Conservation (phyloP, 306 rosid genomes). For the Citrullus colocynthis region DNA sequence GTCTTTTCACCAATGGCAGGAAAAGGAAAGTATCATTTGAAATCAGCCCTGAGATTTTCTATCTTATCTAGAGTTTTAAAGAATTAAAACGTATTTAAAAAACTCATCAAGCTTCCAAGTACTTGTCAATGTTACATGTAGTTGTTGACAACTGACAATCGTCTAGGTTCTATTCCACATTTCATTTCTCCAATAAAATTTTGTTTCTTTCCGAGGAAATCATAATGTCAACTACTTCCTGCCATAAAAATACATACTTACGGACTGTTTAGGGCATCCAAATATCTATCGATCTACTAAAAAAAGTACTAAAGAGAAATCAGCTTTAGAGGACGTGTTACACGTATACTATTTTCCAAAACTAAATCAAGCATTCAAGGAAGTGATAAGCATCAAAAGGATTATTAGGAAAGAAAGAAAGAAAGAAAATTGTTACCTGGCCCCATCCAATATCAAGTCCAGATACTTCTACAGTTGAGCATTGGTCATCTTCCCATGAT, state of each 20-base stretch:
- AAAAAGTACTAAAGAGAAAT: background rate
- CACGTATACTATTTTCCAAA: background rate
- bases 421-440: conserved; percentile 43
- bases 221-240: background rate
- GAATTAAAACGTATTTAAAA: background rate
- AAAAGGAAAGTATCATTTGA: background rate
- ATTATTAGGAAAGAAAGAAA: background rate
- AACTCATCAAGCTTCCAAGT: background rate
- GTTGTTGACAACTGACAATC: background rate
- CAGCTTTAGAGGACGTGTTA: background rate
- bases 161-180: background rate
- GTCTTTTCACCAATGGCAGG: background rate
- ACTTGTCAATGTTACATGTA: background rate
- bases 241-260: background rate
- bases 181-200: background rate
- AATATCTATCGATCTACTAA: background rate
- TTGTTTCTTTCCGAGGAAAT: background rate
- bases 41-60: background rate
- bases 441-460: conserved; percentile 99
- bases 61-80: background rate
- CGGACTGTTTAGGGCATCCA: background rate
- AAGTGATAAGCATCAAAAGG: conserved; percentile 3
- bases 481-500: conserved; percentile 43
- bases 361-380: conserved; percentile 13
- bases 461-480: conserved; percentile 71